phyloP scores from a whole-genome alignment of 1,284 basidiomycete species.

The Paramarasmius palmivorus region DNA sequence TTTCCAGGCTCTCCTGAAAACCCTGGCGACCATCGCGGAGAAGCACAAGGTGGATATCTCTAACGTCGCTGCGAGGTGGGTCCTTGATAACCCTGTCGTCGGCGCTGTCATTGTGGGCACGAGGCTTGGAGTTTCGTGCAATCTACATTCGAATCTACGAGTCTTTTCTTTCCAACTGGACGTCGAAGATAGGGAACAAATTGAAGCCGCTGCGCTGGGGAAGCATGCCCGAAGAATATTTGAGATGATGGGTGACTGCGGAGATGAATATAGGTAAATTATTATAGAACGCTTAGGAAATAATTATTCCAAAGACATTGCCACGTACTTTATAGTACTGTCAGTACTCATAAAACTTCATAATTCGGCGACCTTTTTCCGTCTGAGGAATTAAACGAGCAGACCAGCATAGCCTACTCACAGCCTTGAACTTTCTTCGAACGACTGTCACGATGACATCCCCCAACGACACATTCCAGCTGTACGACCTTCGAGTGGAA shows the following conservation, averaged over 20 bases:
- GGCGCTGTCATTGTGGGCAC: conserved; percentile 61
- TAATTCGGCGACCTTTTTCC: no score
- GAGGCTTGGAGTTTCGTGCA: conserved; percentile 57
- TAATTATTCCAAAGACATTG: no score
- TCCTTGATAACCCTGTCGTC: conserved; percentile 58
- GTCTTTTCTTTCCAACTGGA: conserved; percentile 46
- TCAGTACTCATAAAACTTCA: no score
- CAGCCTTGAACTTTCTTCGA: no score
- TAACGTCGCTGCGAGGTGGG: conserved; percentile 62
- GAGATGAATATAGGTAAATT: conserved; percentile 55
- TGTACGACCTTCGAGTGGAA: conserved; percentile 62
- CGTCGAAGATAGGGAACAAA: conserved; percentile 41
- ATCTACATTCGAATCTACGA: conserved; percentile 50
- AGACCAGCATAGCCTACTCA: background rate
- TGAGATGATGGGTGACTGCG: conserved; percentile 59
- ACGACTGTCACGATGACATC: background rate
- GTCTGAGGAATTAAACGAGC: no score
- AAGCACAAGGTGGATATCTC: conserved; percentile 53
- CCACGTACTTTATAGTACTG: no score
- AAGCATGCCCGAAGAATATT: conserved; percentile 49
- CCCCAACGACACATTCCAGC: conserved; percentile 44
- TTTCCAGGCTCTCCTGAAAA: conserved; percentile 49
- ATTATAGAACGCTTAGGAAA: no score
- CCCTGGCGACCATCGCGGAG: conserved; percentile 49
- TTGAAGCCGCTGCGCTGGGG: conserved; percentile 45